Conservation (phyloP, 208 protist genomes). For the Crithidia sp. region DNA sequence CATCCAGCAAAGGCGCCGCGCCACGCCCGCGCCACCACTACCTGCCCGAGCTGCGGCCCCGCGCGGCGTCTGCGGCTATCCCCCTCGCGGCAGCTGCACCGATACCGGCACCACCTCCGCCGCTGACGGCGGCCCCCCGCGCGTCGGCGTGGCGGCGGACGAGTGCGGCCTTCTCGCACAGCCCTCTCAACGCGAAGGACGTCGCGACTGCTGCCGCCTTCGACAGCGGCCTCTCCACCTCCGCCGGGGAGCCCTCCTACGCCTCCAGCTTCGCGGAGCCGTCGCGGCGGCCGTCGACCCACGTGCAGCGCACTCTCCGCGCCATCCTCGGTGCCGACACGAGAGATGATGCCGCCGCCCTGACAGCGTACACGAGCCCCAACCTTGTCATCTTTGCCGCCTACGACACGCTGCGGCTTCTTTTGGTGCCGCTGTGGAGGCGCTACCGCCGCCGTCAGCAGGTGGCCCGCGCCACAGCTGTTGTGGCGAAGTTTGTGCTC, state of each 20-base stretch:
- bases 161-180: neutral
- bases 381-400: conserved; percentile 11
- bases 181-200: neutral
- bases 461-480: conserved; percentile 14
- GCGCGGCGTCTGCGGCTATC: neutral
- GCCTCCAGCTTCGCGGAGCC: neutral
- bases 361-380: conserved; percentile 3
- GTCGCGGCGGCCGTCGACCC: conserved; percentile 6
- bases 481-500: conserved; percentile 18
- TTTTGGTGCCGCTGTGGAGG: conserved; percentile 46
- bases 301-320: neutral
- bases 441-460: conserved; percentile 31
- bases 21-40: neutral
- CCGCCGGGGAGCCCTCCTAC: neutral
- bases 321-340: neutral
- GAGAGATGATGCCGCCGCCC: conserved; percentile 10
- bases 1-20: neutral
- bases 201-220: neutral
- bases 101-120: neutral
- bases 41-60: neutral
- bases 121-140: neutral
- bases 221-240: conserved; percentile 14
- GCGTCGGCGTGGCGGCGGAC: neutral
- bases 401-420: conserved; percentile 23
- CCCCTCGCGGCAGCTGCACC: neutral